A percentile compares a stretch with the other conserved stretches of the same genome.
Evolutionary conservation across 1,139 yeast species (phyloP).

Genomic region (Suhomyces terraborum): DNA sequence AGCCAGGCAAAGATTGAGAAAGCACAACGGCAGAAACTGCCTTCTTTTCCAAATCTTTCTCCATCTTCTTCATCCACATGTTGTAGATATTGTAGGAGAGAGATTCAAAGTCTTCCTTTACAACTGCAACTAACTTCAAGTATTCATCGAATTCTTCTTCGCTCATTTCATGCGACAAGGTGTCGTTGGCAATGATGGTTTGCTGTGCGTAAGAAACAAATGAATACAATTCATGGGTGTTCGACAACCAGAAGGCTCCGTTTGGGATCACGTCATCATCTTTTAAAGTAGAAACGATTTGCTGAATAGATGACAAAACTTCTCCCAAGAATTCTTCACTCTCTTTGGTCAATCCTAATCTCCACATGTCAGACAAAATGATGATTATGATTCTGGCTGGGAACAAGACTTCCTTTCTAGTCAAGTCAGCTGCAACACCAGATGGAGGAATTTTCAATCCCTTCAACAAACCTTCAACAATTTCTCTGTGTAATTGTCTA

Average conservation of each 20-base stretch:
- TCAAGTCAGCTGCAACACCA: constrained; percentile 77
- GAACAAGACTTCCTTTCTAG: constrained; percentile 89
- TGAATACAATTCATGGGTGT: constrained; percentile 92
- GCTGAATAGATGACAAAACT: constrained; percentile 85
- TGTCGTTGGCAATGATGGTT: constrained; percentile 82
- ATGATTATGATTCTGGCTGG: constrained; percentile 95
- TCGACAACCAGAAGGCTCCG: constrained; percentile 98
- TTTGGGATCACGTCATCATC: constrained; percentile 88
- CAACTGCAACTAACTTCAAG: constrained; percentile 84
- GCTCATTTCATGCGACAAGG: constrained; percentile 80
- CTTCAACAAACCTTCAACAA: constrained; percentile 82
- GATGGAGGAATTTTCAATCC: constrained; percentile 89
- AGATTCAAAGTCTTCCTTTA: constrained; percentile 91
- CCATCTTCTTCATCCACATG: constrained; percentile 97
- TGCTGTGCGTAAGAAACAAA: constrained; percentile 93
- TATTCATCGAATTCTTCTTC: constrained; percentile 90
- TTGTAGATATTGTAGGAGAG: constrained; percentile 92
- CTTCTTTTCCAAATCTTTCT: constrained; percentile 86
- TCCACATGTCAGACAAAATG: constrained; percentile 96
- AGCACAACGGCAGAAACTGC: constrained; percentile 92
- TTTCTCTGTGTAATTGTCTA: constrained; percentile 76
- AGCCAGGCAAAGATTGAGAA: constrained; percentile 95
- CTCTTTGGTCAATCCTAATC: constrained; percentile 89
- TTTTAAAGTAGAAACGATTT: constrained; percentile 65
- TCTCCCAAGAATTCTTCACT: constrained; percentile 91